Evolutionary conservation across 2,329 filamentous ascomycete genomes (phyloP).

Genomic region (Pseudopithomyces chartarum): DNA sequence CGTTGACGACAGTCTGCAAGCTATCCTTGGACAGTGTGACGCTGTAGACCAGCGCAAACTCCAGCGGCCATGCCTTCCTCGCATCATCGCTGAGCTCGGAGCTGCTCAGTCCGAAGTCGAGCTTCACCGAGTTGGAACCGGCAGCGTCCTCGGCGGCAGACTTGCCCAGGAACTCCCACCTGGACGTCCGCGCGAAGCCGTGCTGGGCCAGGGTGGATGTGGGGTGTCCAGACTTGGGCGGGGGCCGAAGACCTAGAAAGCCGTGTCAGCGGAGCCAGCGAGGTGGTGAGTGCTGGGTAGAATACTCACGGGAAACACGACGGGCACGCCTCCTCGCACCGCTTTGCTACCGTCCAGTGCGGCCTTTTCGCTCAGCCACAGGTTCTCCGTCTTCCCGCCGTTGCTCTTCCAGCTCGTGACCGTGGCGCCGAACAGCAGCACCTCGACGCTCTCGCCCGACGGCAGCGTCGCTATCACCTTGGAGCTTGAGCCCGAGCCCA

Average conservation of each 20-base stretch:
- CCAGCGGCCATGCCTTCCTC: slow-evolving; percentile 78
- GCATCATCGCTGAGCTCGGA: slow-evolving; percentile 71
- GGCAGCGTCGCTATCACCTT: slow-evolving; percentile 80
- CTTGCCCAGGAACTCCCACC: slow-evolving; percentile 94
- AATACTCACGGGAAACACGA: slow-evolving; percentile 85
- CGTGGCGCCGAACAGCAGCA: slow-evolving; percentile 90
- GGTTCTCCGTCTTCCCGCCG: slow-evolving; percentile 72
- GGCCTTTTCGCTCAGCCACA: slow-evolving; percentile 82
- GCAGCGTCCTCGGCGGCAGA: slow-evolving; percentile 68
- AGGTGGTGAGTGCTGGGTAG: background rate
- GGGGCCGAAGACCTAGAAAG: slow-evolving; percentile 76
- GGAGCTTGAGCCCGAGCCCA: slow-evolving; percentile 71
- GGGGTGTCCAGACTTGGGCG: slow-evolving; percentile 74
- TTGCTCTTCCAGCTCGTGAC: slow-evolving; percentile 91
- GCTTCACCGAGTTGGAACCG: slow-evolving; percentile 70
- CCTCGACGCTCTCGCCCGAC: slow-evolving; percentile 82
- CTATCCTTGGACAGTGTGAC: slow-evolving; percentile 79
- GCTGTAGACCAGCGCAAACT: slow-evolving; percentile 91
- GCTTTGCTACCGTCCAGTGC: slow-evolving; percentile 85
- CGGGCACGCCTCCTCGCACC: slow-evolving; percentile 86
- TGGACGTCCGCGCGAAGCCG: slow-evolving; percentile 87
- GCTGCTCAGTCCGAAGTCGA: slow-evolving; percentile 90
- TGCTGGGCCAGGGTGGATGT: slow-evolving; percentile 85
- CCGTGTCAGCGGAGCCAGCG: slow-evolving; percentile 10
- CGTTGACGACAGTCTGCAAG: slow-evolving; percentile 79